Evolutionary conservation across 1,284 basidiomycete species (phyloP).

Genomic region (Microstroma glucosiphilum): DNA sequence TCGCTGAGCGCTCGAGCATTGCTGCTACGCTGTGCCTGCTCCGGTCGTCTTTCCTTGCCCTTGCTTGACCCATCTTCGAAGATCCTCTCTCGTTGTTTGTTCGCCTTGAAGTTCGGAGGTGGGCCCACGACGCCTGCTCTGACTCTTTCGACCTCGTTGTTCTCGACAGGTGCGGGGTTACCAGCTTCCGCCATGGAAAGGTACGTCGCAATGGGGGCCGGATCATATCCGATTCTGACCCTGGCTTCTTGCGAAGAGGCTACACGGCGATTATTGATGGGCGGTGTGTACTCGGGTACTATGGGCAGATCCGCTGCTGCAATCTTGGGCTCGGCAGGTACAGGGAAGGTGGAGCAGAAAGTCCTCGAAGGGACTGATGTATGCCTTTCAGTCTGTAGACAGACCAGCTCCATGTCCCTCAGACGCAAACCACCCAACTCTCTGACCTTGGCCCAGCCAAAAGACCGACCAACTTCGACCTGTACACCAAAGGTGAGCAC

Average conservation of each 20-base stretch:
- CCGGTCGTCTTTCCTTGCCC: conserved; percentile 11
- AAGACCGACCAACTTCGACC: conserved; percentile 40
- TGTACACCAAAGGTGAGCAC: conserved; percentile 48
- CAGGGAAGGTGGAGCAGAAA: conserved; percentile 41
- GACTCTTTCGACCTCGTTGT: conserved; percentile 44
- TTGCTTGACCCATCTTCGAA: conserved; percentile 7
- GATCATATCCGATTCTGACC: conserved; percentile 36
- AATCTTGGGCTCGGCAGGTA: conserved; percentile 28
- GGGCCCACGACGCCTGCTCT: conserved; percentile 45
- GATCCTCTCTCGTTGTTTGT: conserved; percentile 4
- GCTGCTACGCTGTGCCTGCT: no score
- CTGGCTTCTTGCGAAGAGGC: conserved; percentile 16
- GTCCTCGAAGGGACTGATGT: conserved; percentile 43
- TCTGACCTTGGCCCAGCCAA: conserved; percentile 32
- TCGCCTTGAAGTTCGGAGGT: conserved; percentile 14
- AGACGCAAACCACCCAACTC: conserved; percentile 41
- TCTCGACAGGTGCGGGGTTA: conserved; percentile 26
- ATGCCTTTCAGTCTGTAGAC: conserved; percentile 46
- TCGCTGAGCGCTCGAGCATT: not conserved
- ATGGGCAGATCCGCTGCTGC: conserved; percentile 31
- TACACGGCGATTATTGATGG: not conserved
- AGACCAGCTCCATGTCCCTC: conserved; percentile 48
- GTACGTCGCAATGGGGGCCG: conserved; percentile 30
- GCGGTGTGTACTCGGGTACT: conserved; percentile 7
- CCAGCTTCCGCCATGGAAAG: conserved; percentile 33